Percentiles rank a stretch among this genome's conserved stretches.
Evolutionary conservation across 2,329 filamentous ascomycete species (phyloP).

Genomic region (Geosmithia morbida): DNA sequence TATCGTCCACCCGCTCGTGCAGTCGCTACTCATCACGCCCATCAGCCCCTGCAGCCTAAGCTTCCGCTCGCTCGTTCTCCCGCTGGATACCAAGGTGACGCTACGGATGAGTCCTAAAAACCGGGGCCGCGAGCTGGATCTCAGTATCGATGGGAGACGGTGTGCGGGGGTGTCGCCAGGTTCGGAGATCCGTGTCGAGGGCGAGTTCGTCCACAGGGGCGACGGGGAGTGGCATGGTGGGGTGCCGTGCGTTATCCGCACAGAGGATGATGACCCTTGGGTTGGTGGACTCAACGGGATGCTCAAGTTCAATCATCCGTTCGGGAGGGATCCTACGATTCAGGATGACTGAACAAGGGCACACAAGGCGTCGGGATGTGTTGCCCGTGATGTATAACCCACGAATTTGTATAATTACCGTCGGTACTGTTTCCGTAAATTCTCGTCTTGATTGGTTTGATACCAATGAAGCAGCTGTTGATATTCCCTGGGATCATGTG

Average conservation of each 20-base stretch:
- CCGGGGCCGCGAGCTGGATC: conserved; percentile 59
- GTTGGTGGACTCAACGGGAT: conserved; percentile 86
- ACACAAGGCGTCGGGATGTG: too few species aligned
- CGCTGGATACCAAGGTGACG: conserved; percentile 71
- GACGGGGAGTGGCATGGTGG: conserved; percentile 52
- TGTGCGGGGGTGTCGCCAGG: conserved; percentile 55
- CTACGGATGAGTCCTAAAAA: conserved; percentile 72
- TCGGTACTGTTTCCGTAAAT: too few species aligned
- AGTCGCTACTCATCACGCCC: conserved; percentile 77
- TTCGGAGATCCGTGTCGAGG: conserved; percentile 77
- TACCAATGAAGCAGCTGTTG: too few species aligned
- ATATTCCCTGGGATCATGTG: too few species aligned
- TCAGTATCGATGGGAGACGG: conserved; percentile 65
- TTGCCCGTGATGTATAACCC: too few species aligned
- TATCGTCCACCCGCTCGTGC: conserved; percentile 88
- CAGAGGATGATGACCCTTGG: conserved; percentile 78
- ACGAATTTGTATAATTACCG: too few species aligned
- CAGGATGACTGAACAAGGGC: background rate
- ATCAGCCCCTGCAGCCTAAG: conserved; percentile 87
- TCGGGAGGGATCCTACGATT: conserved; percentile 37
- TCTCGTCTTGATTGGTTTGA: too few species aligned
- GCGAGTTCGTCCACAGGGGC: conserved; percentile 53
- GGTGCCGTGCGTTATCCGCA: conserved; percentile 79
- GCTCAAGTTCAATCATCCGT: conserved; percentile 95
- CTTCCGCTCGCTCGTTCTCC: conserved; percentile 82